Evolutionary conservation across 2,329 filamentous ascomycete genomes (phyloP).

Genomic region (Pseudogymnoascus sp.): DNA sequence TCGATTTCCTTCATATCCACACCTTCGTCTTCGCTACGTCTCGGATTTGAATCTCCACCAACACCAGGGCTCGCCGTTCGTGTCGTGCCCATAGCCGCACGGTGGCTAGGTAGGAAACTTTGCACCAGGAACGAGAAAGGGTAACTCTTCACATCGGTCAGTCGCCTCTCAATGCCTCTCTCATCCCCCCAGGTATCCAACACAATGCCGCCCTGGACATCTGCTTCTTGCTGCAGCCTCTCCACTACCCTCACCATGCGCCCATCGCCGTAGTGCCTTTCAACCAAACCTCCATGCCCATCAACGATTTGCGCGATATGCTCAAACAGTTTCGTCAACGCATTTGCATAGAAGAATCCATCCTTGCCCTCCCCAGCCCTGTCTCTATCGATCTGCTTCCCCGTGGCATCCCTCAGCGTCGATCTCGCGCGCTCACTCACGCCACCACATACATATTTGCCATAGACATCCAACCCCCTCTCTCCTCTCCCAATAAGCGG

Average conservation of each 20-base stretch:
- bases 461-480: conserved; percentile 88
- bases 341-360: conserved; percentile 83
- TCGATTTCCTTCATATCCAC: conserved; percentile 98
- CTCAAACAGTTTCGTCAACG: conserved; percentile 86
- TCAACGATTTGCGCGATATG: conserved; percentile 97
- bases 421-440: conserved; percentile 76
- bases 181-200: conserved; percentile 95
- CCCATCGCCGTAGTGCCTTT: conserved; percentile 84
- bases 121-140: conserved; percentile 95
- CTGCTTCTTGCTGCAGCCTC: conserved; percentile 84
- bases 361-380: conserved; percentile 49
- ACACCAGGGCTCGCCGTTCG: conserved; percentile 69
- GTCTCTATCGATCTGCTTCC: conserved; percentile 30
- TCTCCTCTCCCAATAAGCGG: conserved; percentile 84
- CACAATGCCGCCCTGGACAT: conserved; percentile 92
- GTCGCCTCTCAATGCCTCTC: conserved; percentile 68
- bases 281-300: conserved; percentile 80
- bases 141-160: conserved; percentile 96
- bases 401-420: conserved; percentile 64
- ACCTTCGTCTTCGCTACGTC: conserved; percentile 75
- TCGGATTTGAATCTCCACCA: conserved; percentile 40
- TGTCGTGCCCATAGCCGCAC: conserved; percentile 49
- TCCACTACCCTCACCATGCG: conserved; percentile 96
- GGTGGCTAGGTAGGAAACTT: conserved; percentile 73
- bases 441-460: conserved; percentile 89